Percentiles rank a stretch among this genome's conserved stretches.
Conservation (phyloP, 2,329 filamentous ascomycete species). For the Stagonosporopsis vannaccii region DNA sequence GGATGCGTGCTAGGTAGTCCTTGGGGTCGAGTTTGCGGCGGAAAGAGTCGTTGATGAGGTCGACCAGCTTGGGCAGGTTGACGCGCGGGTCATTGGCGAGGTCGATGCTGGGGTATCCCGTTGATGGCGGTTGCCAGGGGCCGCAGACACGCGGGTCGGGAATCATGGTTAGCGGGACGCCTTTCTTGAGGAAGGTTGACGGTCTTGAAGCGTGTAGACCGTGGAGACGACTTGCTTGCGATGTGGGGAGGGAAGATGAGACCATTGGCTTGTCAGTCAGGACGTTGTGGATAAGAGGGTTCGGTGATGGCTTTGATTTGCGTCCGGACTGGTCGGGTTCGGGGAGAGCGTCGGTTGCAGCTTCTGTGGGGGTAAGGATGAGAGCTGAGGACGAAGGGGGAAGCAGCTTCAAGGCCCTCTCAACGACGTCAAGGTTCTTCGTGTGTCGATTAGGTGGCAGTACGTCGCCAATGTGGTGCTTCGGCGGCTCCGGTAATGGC, state of each 20-base stretch:
- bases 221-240: conserved; percentile 36
- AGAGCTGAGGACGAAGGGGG: conserved; percentile 86
- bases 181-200: conserved; percentile 87
- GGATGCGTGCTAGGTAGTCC: conserved; percentile 82
- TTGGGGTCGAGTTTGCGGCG: conserved; percentile 81
- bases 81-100: conserved; percentile 78
- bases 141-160: conserved; percentile 68
- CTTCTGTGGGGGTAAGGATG: conserved; percentile 85
- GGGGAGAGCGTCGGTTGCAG: conserved; percentile 62
- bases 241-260: conserved; percentile 84
- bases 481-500: conserved; percentile 23
- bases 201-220: conserved; percentile 52
- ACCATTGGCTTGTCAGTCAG: conserved; percentile 93
- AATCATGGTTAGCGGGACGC: conserved; percentile 86
- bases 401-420: conserved; percentile 74
- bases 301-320: conserved; percentile 65
- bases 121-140: conserved; percentile 73
- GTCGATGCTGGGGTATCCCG: conserved; percentile 67
- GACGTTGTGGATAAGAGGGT: conserved; percentile 93
- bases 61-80: conserved; percentile 80
- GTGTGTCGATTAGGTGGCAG: conserved; percentile 57
- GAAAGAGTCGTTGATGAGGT: conserved; percentile 95
- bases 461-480: conserved; percentile 23
- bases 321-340: conserved; percentile 57
- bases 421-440: conserved; percentile 77